Evolutionary conservation across 2,329 filamentous ascomycete genomes (phyloP), one percentile per base, ranked within the genome.

Genomic region (Podosphaera leucotricha): DNA sequence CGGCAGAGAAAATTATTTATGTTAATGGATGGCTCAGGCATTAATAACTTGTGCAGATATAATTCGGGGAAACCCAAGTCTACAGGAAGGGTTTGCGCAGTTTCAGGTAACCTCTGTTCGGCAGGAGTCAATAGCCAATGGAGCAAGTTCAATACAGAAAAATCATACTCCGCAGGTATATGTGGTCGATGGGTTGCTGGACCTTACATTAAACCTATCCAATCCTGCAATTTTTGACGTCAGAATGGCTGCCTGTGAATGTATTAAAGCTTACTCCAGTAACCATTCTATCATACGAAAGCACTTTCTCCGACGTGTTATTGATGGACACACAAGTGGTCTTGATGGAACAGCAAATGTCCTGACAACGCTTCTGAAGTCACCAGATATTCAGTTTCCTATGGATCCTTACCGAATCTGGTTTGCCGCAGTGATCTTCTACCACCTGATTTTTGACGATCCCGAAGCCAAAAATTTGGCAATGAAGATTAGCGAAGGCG

Each of bases 31-130:
- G 44, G 39, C 45, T 45, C 58, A 83, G 72, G 86, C 90, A 49
- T 64, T 98, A 43, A 70, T 74, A 50, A 81, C 84, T 26, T 92
- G 84, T 56, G 85, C 84, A 44, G 85, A 93, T 61, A 71, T 92
- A 53, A 92, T 98, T 53, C 73, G 79, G 49, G 80, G 75, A 37
- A 93, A 93, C 57, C 60, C 76, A 20, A 66, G 66, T 4, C 66
- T 95, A 7, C 90, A 98, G 60, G 85, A 94, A 61, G 73, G 70
- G 41, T 95, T 98, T 58, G 87, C 85, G 3, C 80, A 90, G 54
- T 69, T 92, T 38, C 80, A 83, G 54, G 84, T 95, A 2, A 68
- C 68, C 11, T 70, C 74, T 22, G 69, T 77, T 8, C 4, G 6
- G 7, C 36, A 38, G 20, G 36, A 20, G 15, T 38, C 7, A 6